Base-by-base conservation (phyloP, 1,284 basidiomycete genomes). In the Boletus semigastroideus region DNA sequence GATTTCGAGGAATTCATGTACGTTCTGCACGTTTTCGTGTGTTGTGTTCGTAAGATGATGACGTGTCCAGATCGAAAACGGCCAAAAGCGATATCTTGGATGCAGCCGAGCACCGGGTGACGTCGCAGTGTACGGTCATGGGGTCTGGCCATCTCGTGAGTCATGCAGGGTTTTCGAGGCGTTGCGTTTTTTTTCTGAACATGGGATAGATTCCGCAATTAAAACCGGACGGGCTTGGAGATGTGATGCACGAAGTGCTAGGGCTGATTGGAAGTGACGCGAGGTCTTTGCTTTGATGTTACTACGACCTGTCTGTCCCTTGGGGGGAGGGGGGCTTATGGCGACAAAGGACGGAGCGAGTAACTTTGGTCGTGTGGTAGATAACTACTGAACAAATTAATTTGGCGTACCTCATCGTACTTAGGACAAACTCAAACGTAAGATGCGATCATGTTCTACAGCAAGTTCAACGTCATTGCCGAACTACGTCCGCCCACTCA, bases 1-100 rank as follows among this genome's bases (percentile, higher is more conserved):
- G 68, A 70, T 28, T 49, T 46, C 2, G 65, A 69, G 20, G 68
- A 69, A 31, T 71, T 71, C 37, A 53, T 70, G 66, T 67, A 19
- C 14, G 66, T 63, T 16, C 38, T 19, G 27, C 0, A 16, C 33
- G 10, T 31, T n/a, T 5, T 39, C 33, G 19, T 25, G 5, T n/a
- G 17, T 22, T 11, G 19, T 22, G 8, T 5, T 38, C 4, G 30
- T 7, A 11, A 9, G 12, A 3, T 20, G 30, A 40, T 8, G n/a
- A 39, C 27, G 5, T 8, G 22, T 5, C 5, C 48, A 67, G 65
- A 54, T 67, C 65, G 1, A 54, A 63, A 20, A 41, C 31, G 7
- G 64, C 68, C 4, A 67, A 56, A 43, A 45, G 50, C 0, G 68
- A 69, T 3, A 67, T 67, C 8, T 41, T 70, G 46, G 62, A 65